phyloP scores from a whole-genome alignment of 495 filamentous ascomycete species.

The Glarea lozoyensis region DNA sequence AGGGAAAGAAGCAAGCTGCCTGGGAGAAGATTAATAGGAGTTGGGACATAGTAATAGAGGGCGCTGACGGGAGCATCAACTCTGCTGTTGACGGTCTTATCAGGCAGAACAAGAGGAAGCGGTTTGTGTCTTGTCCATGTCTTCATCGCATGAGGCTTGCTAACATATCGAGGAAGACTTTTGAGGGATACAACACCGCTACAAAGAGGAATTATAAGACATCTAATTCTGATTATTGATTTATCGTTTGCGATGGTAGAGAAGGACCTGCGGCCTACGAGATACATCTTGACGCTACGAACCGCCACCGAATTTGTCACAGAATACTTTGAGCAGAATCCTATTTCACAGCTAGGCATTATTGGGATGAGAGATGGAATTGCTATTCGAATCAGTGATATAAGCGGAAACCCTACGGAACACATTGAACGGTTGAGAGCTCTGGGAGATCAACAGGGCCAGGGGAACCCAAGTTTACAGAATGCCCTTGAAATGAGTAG shows the following conservation, averaged over 20 bases:
- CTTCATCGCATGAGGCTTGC: too few species aligned
- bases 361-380: constrained; percentile 88
- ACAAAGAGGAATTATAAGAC: constrained; percentile 93
- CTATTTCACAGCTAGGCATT: constrained; percentile 91
- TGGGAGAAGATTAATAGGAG: constrained; percentile 46
- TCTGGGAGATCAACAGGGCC: constrained; percentile 67
- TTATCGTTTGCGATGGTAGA: constrained; percentile 89
- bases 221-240: constrained; percentile 86
- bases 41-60: constrained; percentile 64
- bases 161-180: constrained; percentile 40
- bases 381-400: constrained; percentile 74
- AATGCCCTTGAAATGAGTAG: constrained; percentile 94
- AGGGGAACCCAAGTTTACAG: constrained; percentile 83
- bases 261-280: constrained; percentile 84
- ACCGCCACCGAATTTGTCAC: constrained; percentile 83
- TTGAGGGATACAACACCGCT: constrained; percentile 88
- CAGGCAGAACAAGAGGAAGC: constrained; percentile 66
- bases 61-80: constrained; percentile 65
- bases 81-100: constrained; percentile 58
- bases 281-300: constrained; percentile 71
- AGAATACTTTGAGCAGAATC: constrained; percentile 98
- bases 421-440: constrained; percentile 71
- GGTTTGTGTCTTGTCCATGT: constrained; percentile 45
- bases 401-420: constrained; percentile 83
- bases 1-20: constrained; percentile 33